Evolutionary conservation across 2,329 filamentous ascomycete species (phyloP).

Genomic region (Leptographium flavum): DNA sequence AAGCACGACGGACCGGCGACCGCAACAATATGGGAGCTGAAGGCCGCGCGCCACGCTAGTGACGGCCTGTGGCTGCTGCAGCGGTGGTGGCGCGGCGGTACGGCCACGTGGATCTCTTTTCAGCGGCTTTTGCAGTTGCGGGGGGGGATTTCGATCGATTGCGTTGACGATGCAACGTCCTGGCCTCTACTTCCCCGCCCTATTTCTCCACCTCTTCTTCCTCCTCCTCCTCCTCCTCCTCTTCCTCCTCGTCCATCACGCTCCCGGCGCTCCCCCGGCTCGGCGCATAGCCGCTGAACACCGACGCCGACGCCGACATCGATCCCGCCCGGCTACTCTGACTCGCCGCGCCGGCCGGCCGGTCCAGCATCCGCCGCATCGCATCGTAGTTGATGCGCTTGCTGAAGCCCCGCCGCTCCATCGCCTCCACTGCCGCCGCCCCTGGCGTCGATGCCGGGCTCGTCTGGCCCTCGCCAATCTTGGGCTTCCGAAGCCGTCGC

Average conservation of each 20-base stretch:
- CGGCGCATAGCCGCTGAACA: slow-evolving; percentile 26
- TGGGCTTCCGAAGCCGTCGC: slow-evolving; percentile 37
- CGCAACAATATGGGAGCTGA: no score
- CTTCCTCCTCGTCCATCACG: slow-evolving; percentile 7
- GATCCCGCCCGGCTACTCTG: slow-evolving; percentile 29
- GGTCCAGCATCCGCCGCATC: slow-evolving; percentile 42
- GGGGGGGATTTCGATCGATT: no score
- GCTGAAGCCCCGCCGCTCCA: slow-evolving; percentile 55
- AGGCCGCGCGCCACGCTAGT: no score
- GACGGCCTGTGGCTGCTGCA: no score
- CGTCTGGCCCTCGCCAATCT: slow-evolving; percentile 52
- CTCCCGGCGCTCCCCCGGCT: slow-evolving; percentile 17
- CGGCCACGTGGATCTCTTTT: no score
- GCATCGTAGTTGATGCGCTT: slow-evolving; percentile 64
- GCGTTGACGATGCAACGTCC: no score
- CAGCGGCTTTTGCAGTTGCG: background rate
- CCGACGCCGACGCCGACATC: slow-evolving; percentile 27
- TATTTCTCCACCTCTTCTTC: background rate
- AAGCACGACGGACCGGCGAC: no score
- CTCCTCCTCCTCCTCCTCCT: slow-evolving; percentile 7
- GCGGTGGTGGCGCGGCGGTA: no score
- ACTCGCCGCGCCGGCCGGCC: slow-evolving; percentile 15
- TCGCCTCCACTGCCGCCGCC: slow-evolving; percentile 54
- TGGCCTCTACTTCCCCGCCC: slow-evolving; percentile 6
- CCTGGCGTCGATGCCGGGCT: slow-evolving; percentile 53